phyloP scores from a whole-genome alignment of 2,329 filamentous ascomycete species.

The Trichophyton simii region DNA sequence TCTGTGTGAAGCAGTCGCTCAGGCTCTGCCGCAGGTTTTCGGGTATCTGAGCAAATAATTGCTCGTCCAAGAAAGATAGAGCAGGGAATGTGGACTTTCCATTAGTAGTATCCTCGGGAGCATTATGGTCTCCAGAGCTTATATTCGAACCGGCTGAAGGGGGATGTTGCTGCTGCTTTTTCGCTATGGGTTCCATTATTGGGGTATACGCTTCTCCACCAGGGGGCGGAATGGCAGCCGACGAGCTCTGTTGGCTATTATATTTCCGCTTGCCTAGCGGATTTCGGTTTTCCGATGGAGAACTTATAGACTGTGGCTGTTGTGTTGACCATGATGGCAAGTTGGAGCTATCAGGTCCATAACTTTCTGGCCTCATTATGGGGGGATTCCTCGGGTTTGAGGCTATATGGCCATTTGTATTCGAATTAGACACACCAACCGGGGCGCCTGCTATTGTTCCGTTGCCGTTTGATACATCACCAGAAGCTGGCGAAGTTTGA shows the following conservation, averaged over 20 bases:
- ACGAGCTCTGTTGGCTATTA: not conserved
- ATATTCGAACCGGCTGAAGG: not conserved
- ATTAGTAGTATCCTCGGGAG: not conserved
- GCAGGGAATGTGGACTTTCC: not conserved
- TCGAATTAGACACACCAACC: not conserved
- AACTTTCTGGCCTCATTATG: not conserved
- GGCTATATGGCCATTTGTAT: not conserved
- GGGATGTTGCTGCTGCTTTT: not conserved
- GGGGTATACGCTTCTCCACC: not conserved
- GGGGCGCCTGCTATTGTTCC: not conserved
- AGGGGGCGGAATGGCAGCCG: not conserved
- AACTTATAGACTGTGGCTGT: not conserved
- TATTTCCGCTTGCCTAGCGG: not conserved
- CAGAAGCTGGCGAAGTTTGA: not conserved
- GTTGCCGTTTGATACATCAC: not conserved
- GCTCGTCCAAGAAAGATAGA: not conserved
- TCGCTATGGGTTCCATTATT: not conserved
- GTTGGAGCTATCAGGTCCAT: not conserved
- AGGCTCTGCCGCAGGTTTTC: not conserved
- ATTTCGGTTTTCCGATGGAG: not conserved
- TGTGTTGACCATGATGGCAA: not conserved
- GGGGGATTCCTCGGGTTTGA: not conserved
- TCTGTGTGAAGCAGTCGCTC: not conserved
- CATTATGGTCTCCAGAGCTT: not conserved
- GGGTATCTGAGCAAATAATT: not conserved